Percentiles rank a stretch among this genome's conserved stretches.
Evolutionary conservation across 169 alveolate species (phyloP).

Genomic region (Cryptosporidium sp.): DNA sequence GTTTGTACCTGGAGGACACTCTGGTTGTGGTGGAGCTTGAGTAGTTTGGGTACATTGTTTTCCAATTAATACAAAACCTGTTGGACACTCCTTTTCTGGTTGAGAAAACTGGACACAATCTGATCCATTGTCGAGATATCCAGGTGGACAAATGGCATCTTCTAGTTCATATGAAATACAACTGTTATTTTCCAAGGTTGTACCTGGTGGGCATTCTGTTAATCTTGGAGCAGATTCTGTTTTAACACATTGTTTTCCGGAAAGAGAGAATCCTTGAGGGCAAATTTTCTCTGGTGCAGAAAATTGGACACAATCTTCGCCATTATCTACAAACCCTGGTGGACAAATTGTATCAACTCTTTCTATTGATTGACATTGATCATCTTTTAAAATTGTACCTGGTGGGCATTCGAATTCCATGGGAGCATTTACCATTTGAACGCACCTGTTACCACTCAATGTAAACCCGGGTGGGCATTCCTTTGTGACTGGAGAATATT

Average conservation of each 20-base stretch:
- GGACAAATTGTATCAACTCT: conserved; percentile 76
- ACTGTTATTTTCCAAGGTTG: conserved; percentile 58
- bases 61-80: conserved; percentile 66
- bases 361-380: conserved; percentile 69
- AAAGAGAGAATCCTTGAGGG: conserved; percentile 63
- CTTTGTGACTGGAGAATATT: conserved; percentile 71
- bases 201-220: conserved; percentile 74
- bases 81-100: conserved; percentile 74
- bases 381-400: conserved; percentile 71
- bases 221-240: conserved; percentile 67
- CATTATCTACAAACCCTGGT: conserved; percentile 73
- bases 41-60: conserved; percentile 73
- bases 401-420: conserved; percentile 75
- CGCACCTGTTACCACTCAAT: conserved; percentile 66
- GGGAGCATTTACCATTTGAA: conserved; percentile 50
- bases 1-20: conserved; percentile 69
- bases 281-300: conserved; percentile 70
- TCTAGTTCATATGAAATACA: conserved; percentile 48
- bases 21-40: conserved; percentile 74
- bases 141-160: conserved; percentile 76
- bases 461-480: conserved; percentile 75
- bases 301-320: conserved; percentile 73
- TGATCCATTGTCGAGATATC: conserved; percentile 62
- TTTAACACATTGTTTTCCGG: conserved; percentile 71
- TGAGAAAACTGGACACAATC: conserved; percentile 71